These are phyloP conservation scores for Suillus tomentosus DNA, from an alignment of 768 basidiomycete genomes.

Conservation along the genomic window DNA sequence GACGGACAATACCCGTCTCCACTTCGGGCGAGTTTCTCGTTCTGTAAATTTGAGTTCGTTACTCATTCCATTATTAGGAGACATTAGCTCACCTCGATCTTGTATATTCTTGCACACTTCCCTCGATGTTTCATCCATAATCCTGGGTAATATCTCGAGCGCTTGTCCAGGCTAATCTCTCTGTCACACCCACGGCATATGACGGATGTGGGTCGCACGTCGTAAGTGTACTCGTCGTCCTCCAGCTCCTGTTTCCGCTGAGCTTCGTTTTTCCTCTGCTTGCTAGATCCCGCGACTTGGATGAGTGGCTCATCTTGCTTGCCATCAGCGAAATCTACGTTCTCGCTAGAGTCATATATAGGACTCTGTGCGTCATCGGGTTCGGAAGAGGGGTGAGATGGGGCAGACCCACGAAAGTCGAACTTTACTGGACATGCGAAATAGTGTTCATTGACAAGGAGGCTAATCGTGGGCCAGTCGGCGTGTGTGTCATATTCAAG, in stretches of 20 bases:
- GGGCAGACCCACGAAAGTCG: not conserved
- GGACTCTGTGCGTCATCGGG: not conserved
- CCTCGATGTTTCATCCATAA: slow-evolving; percentile 35
- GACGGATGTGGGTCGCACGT: slow-evolving; percentile 30
- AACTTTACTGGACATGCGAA: slow-evolving; percentile 22
- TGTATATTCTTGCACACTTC: slow-evolving; percentile 30
- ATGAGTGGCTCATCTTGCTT: not conserved
- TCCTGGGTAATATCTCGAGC: slow-evolving; percentile 38
- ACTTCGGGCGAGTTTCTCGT: slow-evolving; percentile 11
- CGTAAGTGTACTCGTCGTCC: slow-evolving; percentile 29
- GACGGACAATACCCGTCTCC: not conserved
- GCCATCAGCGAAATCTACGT: not conserved
- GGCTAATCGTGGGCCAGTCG: slow-evolving; percentile 28
- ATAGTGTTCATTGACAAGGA: slow-evolving; percentile 32
- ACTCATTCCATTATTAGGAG: not conserved
- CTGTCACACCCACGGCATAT: slow-evolving; percentile 31
- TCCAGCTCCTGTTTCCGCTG: slow-evolving; percentile 31
- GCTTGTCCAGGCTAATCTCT: slow-evolving; percentile 36
- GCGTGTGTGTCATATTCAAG: slow-evolving; percentile 31
- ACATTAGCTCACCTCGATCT: slow-evolving; percentile 27
- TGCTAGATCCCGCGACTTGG: slow-evolving; percentile 19
- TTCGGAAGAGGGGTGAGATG: not conserved
- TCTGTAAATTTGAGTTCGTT: slow-evolving; percentile 24
- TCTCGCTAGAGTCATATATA: not conserved
- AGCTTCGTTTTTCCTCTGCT: slow-evolving; percentile 31